Evolutionary conservation across 805 yeast species (phyloP).

Genomic region (Teunomyces lycoperdinae): DNA sequence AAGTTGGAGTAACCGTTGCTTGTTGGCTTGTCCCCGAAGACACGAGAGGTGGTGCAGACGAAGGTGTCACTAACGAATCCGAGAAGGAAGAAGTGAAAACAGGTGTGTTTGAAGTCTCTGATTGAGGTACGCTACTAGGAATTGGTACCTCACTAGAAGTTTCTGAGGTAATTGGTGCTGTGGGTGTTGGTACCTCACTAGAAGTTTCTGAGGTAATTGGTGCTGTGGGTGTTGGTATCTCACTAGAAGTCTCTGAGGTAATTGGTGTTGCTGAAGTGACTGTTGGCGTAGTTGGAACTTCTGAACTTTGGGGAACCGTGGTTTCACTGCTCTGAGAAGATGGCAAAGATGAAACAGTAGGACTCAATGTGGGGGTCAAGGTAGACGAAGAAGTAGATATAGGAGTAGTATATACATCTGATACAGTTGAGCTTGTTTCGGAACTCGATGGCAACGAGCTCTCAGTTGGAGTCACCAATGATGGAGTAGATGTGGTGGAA

Average conservation of each 20-base stretch:
- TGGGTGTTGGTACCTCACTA: conserved; percentile 3
- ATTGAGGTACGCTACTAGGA: too few relatives aligned
- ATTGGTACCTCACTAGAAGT: conserved; percentile 1
- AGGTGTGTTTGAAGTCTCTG: neutral
- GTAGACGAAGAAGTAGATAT: neutral
- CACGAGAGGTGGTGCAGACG: neutral
- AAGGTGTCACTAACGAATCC: neutral
- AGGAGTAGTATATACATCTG: neutral
- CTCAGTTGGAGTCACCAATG: neutral
- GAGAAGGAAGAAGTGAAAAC: neutral
- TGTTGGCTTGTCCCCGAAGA: neutral
- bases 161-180: neutral
- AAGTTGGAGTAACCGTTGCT: neutral
- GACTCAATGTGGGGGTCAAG: neutral
- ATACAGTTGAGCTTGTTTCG: neutral
- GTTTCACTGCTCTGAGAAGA: too few relatives aligned
- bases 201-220: neutral
- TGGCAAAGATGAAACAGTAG: too few relatives aligned
- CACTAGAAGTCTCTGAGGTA: neutral
- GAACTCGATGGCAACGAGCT: neutral
- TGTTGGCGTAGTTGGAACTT: neutral
- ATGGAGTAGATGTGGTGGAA: neutral
- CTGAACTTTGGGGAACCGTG: neutral
- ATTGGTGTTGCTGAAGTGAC: neutral
- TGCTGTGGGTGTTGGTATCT: neutral